Evolutionary conservation across 192 early-diverging fungal species (phyloP), one percentile per base, ranked within the genome.

Genomic region (Chytriomyces hyalinus): DNA sequence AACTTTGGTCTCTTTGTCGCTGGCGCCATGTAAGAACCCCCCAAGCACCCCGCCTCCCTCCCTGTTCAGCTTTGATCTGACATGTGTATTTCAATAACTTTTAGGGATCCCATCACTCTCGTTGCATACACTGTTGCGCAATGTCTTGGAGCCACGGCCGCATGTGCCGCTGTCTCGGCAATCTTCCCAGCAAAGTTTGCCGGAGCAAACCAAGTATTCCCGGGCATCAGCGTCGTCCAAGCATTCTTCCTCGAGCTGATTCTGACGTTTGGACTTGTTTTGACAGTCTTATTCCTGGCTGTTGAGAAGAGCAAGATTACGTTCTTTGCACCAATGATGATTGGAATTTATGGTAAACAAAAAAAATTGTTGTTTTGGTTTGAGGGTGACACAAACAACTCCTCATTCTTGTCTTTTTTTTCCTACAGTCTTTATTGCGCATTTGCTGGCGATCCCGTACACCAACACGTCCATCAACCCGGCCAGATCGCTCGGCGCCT

Each of bases 381-480:
- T 59, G 57, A 2, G 2, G 0, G 36, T 26, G 24, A 26, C 24
- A 26, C 24, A 26, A 26, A 26, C 24, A 26, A 26, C 24, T 26
- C 24, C 24, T 26, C 24, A 26, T 57, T 57, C n/a, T 57, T 57
- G 7, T 0, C 0, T 73, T 60, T 44, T 9, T 24, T 36, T 43
- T 36, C 36, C n/a, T n/a, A 36, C 73, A 62, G 85, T 87, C 24
- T 86, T 83, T 66, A 70, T 82, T 28, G 78, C 66, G 43, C 86
- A 87, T 65, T 59, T 87, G 15, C 26, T 81, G 17, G 51, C 77
- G 11, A 79, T 84, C 46, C 80, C 83, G 36, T 80, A 78, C 80
- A 82, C 78, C 47, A 82, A 84, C 57, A 87, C 88, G 15, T 84
- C 84, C 13, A 75, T 92, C 62, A 92, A 92, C 81, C 92, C 91